Percentiles rank a stretch among this genome's conserved stretches.
These are phyloP conservation scores for Vigna angularis DNA, from an alignment of 306 rosid genomes.

Conservation along the genomic window DNA sequence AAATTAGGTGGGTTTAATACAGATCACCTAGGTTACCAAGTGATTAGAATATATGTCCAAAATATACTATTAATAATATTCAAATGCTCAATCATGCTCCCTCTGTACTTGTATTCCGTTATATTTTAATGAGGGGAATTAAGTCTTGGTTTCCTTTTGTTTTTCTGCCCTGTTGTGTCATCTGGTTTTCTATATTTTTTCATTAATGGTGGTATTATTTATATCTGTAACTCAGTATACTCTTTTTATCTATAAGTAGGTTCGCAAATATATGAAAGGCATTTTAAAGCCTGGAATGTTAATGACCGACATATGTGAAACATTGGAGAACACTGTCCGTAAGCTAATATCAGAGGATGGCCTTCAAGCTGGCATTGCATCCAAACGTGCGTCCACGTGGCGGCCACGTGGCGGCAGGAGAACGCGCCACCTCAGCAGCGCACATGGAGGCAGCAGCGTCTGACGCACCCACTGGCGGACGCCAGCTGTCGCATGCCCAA, in stretches of 20 bases:
- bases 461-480: too few species aligned
- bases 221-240: not conserved
- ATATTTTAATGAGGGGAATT: not conserved
- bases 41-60: not conserved
- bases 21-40: not conserved
- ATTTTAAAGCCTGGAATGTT: constrained; percentile 94
- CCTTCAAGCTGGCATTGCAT: constrained; percentile 96
- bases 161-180: not conserved
- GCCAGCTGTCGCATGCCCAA: too few species aligned
- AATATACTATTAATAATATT: constrained; percentile 9
- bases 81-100: not conserved
- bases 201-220: not conserved
- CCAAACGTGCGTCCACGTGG: too few species aligned
- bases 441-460: too few species aligned
- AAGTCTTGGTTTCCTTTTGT: not conserved
- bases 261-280: constrained; percentile 80
- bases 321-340: constrained; percentile 89
- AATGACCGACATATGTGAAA: constrained; percentile 95
- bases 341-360: constrained; percentile 92
- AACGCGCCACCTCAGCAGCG: too few species aligned
- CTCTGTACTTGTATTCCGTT: not conserved
- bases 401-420: too few species aligned
- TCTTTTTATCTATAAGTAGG: constrained; percentile 61
- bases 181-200: constrained; percentile 11
- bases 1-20: constrained; percentile 23